These are phyloP conservation scores for Protomyces gravidus DNA, from an alignment of 1,139 yeast genomes.

Conservation along the genomic window DNA sequence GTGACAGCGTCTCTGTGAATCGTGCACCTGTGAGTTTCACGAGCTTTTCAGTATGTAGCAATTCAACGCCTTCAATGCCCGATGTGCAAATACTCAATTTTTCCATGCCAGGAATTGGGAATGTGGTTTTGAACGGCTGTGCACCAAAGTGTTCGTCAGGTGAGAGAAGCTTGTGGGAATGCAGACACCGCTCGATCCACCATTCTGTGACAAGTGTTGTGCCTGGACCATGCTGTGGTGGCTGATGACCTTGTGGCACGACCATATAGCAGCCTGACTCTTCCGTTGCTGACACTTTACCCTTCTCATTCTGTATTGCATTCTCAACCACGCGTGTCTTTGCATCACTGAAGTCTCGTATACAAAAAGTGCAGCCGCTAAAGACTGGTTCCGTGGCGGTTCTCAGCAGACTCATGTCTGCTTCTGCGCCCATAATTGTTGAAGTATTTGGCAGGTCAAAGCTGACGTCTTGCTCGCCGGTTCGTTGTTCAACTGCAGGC, in stretches of 20 bases:
- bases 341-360: background rate
- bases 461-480: background rate
- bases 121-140: background rate
- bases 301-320: background rate
- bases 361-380: background rate
- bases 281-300: background rate
- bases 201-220: constrained; percentile 16
- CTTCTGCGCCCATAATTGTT: background rate
- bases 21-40: constrained; percentile 11
- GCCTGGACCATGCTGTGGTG: background rate
- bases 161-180: background rate
- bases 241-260: constrained; percentile 9
- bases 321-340: background rate
- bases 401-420: background rate
- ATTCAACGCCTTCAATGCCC: constrained; percentile 18
- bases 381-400: background rate
- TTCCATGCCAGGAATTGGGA: constrained; percentile 15
- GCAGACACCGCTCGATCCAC: constrained; percentile 26
- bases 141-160: constrained; percentile 1
- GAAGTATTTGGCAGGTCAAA: background rate
- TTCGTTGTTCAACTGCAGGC: background rate
- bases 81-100: constrained; percentile 18
- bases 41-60: constrained; percentile 21
- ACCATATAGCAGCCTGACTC: background rate
- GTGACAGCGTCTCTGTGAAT: constrained; percentile 13